These are phyloP conservation scores for Magnaporthiopsis incrustans DNA, from an alignment of 2,329 filamentous ascomycete genomes.

Conservation along the genomic window DNA sequence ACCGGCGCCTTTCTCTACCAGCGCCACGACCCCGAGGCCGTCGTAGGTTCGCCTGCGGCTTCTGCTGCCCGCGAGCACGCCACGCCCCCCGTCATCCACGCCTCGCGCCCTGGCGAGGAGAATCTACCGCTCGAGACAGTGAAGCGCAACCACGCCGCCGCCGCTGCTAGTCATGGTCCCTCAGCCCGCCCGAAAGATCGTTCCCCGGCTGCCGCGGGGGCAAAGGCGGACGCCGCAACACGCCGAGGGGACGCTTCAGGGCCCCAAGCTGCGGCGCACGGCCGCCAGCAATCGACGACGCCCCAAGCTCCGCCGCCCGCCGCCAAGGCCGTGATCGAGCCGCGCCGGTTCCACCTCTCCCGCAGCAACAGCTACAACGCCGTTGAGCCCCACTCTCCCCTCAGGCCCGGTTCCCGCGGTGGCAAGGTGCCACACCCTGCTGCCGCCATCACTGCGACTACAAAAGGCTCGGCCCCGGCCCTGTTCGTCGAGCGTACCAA, in stretches of 20 bases:
- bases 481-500: slow-evolving; percentile 45
- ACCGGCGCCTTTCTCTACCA: slow-evolving; percentile 49
- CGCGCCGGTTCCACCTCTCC: slow-evolving; percentile 49
- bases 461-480: slow-evolving; percentile 27
- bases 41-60: slow-evolving; percentile 16
- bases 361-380: slow-evolving; percentile 25
- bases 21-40: slow-evolving; percentile 32
- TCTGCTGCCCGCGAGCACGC: too few relatives aligned
- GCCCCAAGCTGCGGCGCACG: slow-evolving; percentile 3
- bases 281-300: not conserved
- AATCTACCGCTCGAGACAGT: slow-evolving; percentile 15
- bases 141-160: slow-evolving; percentile 7
- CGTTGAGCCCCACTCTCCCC: slow-evolving; percentile 20
- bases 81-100: slow-evolving; percentile 36
- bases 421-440: slow-evolving; percentile 32
- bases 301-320: slow-evolving; percentile 2
- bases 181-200: slow-evolving; percentile 5
- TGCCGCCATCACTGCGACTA: not conserved
- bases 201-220: not conserved
- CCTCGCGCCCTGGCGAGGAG: slow-evolving; percentile 33
- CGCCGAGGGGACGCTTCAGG: not conserved
- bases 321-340: slow-evolving; percentile 20
- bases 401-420: slow-evolving; percentile 17
- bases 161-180: slow-evolving; percentile 11
- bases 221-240: not conserved